Conservation (phyloP, 2,329 filamentous ascomycete genomes). For the Ophiostoma pallidulum region DNA sequence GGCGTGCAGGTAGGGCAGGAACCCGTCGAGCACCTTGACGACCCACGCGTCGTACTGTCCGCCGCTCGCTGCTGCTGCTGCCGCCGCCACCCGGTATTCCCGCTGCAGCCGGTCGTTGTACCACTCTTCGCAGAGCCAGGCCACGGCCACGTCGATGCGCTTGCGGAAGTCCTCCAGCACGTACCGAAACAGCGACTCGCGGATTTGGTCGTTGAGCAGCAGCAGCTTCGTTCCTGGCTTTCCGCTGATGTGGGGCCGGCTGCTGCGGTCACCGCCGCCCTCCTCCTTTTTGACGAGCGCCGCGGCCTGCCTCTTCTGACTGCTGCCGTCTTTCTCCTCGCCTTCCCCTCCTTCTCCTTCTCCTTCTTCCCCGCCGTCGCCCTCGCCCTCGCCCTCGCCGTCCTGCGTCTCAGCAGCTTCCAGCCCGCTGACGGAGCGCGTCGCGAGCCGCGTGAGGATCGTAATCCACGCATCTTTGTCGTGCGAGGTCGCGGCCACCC, state of each 20-base stretch:
- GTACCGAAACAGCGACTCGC: constrained; percentile 74
- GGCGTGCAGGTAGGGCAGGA: constrained; percentile 82
- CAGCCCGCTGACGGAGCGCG: constrained; percentile 63
- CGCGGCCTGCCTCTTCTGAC: too few relatives aligned
- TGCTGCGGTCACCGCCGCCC: too few relatives aligned
- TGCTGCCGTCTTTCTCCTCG: constrained; percentile 10
- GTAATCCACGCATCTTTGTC: constrained; percentile 88
- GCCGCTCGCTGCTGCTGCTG: constrained; percentile 30
- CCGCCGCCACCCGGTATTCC: constrained; percentile 26
- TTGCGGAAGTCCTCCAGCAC: constrained; percentile 85
- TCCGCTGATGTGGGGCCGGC: too few relatives aligned
- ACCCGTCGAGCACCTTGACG: constrained; percentile 73
- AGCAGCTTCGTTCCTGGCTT: constrained; percentile 6
- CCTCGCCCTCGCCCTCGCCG: too few relatives aligned
- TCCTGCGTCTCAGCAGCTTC: too few relatives aligned
- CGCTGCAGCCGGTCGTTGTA: constrained; percentile 65
- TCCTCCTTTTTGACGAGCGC: constrained; percentile 12
- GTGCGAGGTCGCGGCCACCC: constrained; percentile 73
- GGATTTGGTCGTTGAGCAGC: constrained; percentile 58
- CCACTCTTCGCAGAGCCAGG: constrained; percentile 97
- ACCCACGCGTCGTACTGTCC: constrained; percentile 70
- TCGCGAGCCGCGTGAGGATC: constrained; percentile 75
- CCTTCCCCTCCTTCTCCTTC: constrained; percentile 38
- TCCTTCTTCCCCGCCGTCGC: constrained; percentile 26
- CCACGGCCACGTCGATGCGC: constrained; percentile 81